Evolutionary conservation across 768 basidiomycete genomes (phyloP).

Genomic region (Lyophyllum atratum): DNA sequence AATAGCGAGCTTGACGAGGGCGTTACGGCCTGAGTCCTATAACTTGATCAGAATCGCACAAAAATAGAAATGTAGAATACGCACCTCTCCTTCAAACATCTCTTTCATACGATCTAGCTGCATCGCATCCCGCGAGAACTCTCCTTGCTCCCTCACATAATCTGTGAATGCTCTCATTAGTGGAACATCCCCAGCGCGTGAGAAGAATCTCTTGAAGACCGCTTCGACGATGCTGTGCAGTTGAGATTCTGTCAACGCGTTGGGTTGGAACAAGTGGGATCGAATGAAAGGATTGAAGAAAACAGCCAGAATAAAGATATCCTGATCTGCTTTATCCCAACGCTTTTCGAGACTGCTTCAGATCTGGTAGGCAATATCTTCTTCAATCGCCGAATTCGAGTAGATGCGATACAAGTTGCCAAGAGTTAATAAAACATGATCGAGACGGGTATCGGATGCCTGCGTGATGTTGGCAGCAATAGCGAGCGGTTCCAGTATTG

Average conservation of each 20-base stretch:
- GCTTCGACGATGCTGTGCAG: background rate
- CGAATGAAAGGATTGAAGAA: slow-evolving; percentile 6
- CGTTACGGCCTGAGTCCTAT: background rate
- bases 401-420: slow-evolving; percentile 23
- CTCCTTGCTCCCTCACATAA: background rate
- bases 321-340: slow-evolving; percentile 36
- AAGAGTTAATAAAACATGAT: slow-evolving; percentile 25
- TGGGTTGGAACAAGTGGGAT: background rate
- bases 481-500: slow-evolving; percentile 26
- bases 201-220: slow-evolving; percentile 2
- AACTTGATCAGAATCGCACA: background rate
- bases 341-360: slow-evolving; percentile 30
- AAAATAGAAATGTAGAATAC: background rate
- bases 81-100: background rate
- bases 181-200: background rate
- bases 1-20: background rate
- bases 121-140: background rate
- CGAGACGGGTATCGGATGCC: slow-evolving; percentile 20
- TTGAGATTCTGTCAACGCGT: background rate
- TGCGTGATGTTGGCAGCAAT: slow-evolving; percentile 27
- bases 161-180: background rate
- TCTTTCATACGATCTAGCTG: background rate
- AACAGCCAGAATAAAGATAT: slow-evolving; percentile 26
- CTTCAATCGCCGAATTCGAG: slow-evolving; percentile 4
- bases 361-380: slow-evolving; percentile 15